Conservation (phyloP, 2,329 filamentous ascomycete species). For the Colletotrichum sojae region DNA sequence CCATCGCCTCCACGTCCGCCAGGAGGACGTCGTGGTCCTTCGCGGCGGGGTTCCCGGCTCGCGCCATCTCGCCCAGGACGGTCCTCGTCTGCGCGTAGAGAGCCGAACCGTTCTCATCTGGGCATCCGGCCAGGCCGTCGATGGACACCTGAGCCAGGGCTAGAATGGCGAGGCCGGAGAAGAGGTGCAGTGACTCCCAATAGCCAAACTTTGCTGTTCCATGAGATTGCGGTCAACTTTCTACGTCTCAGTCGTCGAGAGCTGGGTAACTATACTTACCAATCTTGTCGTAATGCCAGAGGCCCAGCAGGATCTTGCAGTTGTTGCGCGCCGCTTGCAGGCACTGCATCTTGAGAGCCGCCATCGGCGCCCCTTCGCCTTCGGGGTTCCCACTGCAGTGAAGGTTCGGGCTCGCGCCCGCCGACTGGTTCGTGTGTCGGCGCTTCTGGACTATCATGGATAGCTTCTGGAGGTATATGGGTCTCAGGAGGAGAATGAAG, state of each 20-base stretch:
- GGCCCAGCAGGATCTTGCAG: constrained; percentile 32
- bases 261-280: constrained; percentile 15
- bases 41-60: constrained; percentile 35
- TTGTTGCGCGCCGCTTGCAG: constrained; percentile 37
- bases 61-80: constrained; percentile 38
- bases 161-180: constrained; percentile 44
- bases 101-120: constrained; percentile 1
- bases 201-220: constrained; percentile 44
- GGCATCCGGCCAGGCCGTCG: not conserved
- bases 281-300: constrained; percentile 36
- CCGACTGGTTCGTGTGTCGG: not conserved
- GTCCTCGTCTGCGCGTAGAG: constrained; percentile 33
- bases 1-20: constrained; percentile 40
- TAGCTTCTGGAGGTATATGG: constrained; percentile 38
- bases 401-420: not conserved
- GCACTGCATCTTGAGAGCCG: constrained; percentile 29
- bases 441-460: constrained; percentile 6
- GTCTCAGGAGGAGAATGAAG: constrained; percentile 37
- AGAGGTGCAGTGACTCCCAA: constrained; percentile 46
- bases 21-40: constrained; percentile 40
- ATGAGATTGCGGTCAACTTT: rapidly evolving
- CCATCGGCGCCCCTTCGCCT: not conserved
- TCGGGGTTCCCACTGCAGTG: not conserved
- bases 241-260: rapidly evolving
- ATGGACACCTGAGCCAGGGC: constrained; percentile 31